Percentiles rank a stretch among this genome's conserved stretches.
Evolutionary conservation across 192 early-diverging fungal species (phyloP).

Genomic region (Entomortierella chlamydospora): DNA sequence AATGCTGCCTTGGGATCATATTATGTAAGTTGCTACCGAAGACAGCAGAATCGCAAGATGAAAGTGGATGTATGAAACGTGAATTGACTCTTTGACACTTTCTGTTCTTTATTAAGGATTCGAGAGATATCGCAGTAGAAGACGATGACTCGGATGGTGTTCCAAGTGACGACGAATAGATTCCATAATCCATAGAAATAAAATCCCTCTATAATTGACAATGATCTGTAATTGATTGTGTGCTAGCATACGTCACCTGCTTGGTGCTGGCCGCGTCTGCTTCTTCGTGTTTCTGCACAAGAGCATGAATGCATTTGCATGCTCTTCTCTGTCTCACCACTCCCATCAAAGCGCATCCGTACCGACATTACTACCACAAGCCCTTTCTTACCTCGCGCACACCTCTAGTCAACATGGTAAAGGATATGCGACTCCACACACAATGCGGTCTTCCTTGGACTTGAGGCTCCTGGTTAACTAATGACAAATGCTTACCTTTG

Average conservation of each 20-base stretch:
- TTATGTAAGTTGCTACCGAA: slow-evolving; percentile 7
- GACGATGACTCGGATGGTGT: slow-evolving; percentile 28
- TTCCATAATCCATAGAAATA: background rate
- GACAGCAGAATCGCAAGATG: too few species aligned
- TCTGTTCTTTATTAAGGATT: slow-evolving; percentile 22
- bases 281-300: slow-evolving; percentile 9
- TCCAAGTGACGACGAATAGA: slow-evolving; percentile 46
- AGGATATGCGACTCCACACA: background rate
- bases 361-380: too few species aligned
- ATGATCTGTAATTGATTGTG: slow-evolving; percentile 15
- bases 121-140: slow-evolving; percentile 19
- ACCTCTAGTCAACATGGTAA: background rate
- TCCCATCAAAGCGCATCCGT: too few species aligned
- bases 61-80: too few species aligned
- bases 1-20: slow-evolving; percentile 8
- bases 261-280: slow-evolving; percentile 24
- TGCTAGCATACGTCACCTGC: slow-evolving; percentile 18
- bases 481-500: background rate
- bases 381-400: background rate
- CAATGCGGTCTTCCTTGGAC: too few species aligned
- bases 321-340: too few species aligned
- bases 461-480: too few species aligned
- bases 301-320: background rate
- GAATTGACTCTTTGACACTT: too few species aligned
- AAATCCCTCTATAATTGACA: background rate